A percentile compares a stretch with the other conserved stretches of the same genome.
These are phyloP conservation scores for Citrullus colocynthis DNA, from an alignment of 306 rosid genomes.

Conservation along the genomic window DNA sequence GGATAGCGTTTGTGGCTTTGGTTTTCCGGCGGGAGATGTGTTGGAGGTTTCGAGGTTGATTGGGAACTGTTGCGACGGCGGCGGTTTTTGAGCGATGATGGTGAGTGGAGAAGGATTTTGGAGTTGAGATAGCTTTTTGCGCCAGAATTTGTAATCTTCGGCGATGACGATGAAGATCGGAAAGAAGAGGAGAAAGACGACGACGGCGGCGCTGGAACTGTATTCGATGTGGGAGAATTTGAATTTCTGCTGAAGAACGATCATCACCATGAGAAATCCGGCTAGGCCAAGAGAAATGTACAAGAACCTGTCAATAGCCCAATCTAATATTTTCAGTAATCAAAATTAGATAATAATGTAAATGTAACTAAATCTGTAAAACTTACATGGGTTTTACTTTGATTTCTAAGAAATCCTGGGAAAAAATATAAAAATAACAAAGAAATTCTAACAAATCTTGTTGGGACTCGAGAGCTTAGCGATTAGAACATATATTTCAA, in stretches of 20 bases:
- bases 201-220: conserved; percentile 27
- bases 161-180: conserved; percentile 26
- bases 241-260: conserved; percentile 19
- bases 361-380: no score
- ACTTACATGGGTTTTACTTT: no score
- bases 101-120: conserved; percentile 9
- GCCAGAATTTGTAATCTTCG: conserved; percentile 30
- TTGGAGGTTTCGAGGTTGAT: background rate
- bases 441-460: no score
- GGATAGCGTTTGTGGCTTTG: background rate
- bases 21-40: conserved; percentile 6
- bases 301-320: conserved; percentile 27
- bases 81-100: conserved; percentile 13
- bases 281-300: conserved; percentile 54
- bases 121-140: background rate
- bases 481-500: no score
- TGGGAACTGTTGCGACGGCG: background rate
- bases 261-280: conserved; percentile 47
- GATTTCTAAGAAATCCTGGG: no score
- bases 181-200: conserved; percentile 26
- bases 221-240: conserved; percentile 21
- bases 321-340: background rate
- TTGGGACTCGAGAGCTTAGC: no score
- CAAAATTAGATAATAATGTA: no score
- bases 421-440: no score